These are phyloP conservation scores for Cladosporium austrohemisphaericum DNA, from an alignment of 2,329 filamentous ascomycete genomes.

Conservation along the genomic window DNA sequence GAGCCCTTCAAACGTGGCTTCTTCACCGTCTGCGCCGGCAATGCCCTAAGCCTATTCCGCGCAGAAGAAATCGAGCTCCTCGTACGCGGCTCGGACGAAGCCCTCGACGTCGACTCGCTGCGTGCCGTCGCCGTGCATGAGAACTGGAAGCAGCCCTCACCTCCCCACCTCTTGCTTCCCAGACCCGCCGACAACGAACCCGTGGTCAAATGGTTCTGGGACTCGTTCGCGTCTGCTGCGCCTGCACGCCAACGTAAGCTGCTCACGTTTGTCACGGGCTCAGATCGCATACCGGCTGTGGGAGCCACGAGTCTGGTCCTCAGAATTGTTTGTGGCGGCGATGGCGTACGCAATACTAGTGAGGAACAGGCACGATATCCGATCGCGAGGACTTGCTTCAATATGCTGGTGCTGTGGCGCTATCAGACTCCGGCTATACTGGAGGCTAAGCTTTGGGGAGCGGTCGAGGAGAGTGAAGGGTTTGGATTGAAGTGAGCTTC, in stretches of 20 bases:
- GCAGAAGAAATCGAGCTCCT: conserved; percentile 90
- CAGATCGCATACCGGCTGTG: conserved; percentile 84
- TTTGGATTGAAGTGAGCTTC: conserved; percentile 73
- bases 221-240: conserved; percentile 64
- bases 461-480: conserved; percentile 85
- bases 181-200: conserved; percentile 57
- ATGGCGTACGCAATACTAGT: conserved; percentile 26
- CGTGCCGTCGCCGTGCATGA: conserved; percentile 77
- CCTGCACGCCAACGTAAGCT: conserved; percentile 71
- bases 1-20: conserved; percentile 93
- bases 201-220: conserved; percentile 84
- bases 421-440: conserved; percentile 66
- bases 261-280: conserved; percentile 83
- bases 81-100: conserved; percentile 78
- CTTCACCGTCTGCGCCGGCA: conserved; percentile 85
- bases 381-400: conserved; percentile 87
- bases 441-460: conserved; percentile 72
- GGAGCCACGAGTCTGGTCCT: conserved; percentile 77
- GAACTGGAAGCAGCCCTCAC: conserved; percentile 59
- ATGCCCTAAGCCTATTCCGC: conserved; percentile 79
- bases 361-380: conserved; percentile 73
- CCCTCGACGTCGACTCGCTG: conserved; percentile 72
- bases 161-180: conserved; percentile 25
- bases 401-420: conserved; percentile 71
- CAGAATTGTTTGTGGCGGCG: conserved; percentile 68